phyloP scores from a whole-genome alignment of 1,139 yeast species.

The Taphrina communis region DNA sequence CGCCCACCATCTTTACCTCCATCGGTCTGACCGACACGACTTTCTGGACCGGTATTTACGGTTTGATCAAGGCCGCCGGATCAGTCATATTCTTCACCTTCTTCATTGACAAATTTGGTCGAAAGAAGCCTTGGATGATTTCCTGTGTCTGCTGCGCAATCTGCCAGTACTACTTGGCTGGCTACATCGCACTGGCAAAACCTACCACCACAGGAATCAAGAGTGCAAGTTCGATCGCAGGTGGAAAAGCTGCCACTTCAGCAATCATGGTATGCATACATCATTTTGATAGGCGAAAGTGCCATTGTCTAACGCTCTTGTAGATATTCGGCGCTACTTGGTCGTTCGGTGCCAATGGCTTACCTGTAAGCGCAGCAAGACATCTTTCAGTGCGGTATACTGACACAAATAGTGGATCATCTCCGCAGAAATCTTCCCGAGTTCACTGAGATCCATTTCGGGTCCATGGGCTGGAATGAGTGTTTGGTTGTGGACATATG shows the following conservation, averaged over 20 bases:
- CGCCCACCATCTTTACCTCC: slow-evolving; percentile 5
- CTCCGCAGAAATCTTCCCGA: slow-evolving; percentile 5
- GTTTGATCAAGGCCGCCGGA: slow-evolving; percentile 6
- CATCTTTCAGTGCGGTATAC: not conserved
- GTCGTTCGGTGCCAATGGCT: slow-evolving; percentile 3
- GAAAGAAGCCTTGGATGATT: slow-evolving; percentile 7
- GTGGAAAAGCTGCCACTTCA: not conserved
- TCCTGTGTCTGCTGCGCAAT: not conserved
- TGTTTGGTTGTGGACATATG: slow-evolving; percentile 6
- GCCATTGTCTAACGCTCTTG: not conserved
- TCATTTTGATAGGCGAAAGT: not conserved
- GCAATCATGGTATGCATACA: not conserved
- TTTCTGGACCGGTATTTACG: slow-evolving; percentile 3
- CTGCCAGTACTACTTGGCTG: slow-evolving; percentile 3
- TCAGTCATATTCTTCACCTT: slow-evolving; percentile 5
- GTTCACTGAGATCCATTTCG: slow-evolving; percentile 1
- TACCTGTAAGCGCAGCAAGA: not conserved
- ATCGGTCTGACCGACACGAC: slow-evolving; percentile 9
- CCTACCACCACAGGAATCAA: not conserved
- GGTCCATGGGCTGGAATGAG: slow-evolving; percentile 10
- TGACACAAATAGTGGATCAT: not conserved
- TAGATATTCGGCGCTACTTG: not conserved
- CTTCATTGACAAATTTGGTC: slow-evolving; percentile 6
- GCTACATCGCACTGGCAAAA: not conserved
- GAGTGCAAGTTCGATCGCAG: not conserved